Evolutionary conservation across 257 asterid species (phyloP).

Genomic region (Jasminum sambac): DNA sequence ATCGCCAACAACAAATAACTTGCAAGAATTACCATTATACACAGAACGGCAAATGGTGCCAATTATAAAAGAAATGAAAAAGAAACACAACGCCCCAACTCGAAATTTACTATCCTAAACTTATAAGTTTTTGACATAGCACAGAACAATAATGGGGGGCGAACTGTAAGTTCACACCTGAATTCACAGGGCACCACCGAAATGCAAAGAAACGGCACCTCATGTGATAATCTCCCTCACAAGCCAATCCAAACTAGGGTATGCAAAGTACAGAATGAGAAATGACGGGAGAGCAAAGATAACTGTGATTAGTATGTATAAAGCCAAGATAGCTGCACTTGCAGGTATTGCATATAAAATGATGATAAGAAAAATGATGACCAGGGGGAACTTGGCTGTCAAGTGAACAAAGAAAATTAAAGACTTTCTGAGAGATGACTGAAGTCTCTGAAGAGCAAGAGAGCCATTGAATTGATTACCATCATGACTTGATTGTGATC

Average conservation of each 20-base stretch:
- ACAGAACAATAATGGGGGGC: neutral
- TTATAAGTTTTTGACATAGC: neutral
- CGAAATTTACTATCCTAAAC: conserved; percentile 1
- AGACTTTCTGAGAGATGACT: conserved; percentile 54
- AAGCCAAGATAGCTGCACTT: conserved; percentile 80
- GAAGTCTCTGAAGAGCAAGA: conserved; percentile 57
- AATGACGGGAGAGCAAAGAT: conserved; percentile 81
- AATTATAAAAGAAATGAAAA: neutral
- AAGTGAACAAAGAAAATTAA: conserved; percentile 69
- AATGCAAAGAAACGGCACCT: conserved; percentile 11
- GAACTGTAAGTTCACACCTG: neutral
- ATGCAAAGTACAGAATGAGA: conserved; percentile 83
- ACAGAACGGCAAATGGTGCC: conserved; percentile 7
- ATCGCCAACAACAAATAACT: conserved; percentile 12
- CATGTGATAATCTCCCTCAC: conserved; percentile 84
- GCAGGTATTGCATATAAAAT: conserved; percentile 77
- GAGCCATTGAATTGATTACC: conserved; percentile 29
- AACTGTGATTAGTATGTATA: conserved; percentile 72
- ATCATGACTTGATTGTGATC: conserved; percentile 43
- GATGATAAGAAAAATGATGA: conserved; percentile 73
- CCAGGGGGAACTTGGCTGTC: conserved; percentile 86
- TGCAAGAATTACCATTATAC: conserved; percentile 14
- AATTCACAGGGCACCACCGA: neutral
- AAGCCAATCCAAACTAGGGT: conserved; percentile 96
- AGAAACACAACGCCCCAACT: neutral